These are phyloP conservation scores for Drechslerella dactyloides DNA, from an alignment of 2,329 filamentous ascomycete species.

Conservation along the genomic window DNA sequence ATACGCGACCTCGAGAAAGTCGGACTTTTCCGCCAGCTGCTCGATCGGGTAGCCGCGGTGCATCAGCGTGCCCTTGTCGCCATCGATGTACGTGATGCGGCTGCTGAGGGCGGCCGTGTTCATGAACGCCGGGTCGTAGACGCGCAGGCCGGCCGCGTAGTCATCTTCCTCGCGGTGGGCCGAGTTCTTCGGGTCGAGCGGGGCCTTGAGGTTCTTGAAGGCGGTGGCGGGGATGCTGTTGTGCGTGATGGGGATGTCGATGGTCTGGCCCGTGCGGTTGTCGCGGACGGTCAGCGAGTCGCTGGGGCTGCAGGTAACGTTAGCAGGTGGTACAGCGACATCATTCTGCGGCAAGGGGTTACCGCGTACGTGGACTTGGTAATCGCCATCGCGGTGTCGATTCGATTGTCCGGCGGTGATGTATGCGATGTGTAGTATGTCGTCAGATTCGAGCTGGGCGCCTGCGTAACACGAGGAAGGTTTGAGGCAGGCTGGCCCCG, in stretches of 20 bases:
- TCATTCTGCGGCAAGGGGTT: background rate
- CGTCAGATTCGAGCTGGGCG: background rate
- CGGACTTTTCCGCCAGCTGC: slow-evolving; percentile 62
- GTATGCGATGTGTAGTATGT: background rate
- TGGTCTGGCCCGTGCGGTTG: slow-evolving; percentile 62
- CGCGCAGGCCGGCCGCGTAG: slow-evolving; percentile 59
- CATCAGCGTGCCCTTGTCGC: slow-evolving; percentile 63
- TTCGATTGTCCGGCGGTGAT: background rate
- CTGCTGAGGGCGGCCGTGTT: slow-evolving; percentile 64
- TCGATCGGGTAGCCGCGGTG: slow-evolving; percentile 65
- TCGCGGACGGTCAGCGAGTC: slow-evolving; percentile 55
- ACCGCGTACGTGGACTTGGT: slow-evolving; percentile 38
- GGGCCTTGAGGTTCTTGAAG: slow-evolving; percentile 63
- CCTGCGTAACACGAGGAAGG: slow-evolving; percentile 6
- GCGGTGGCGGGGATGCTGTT: slow-evolving; percentile 64
- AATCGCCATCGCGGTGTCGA: slow-evolving; percentile 27
- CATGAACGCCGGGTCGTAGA: slow-evolving; percentile 64
- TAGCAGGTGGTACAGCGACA: background rate
- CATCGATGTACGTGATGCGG: slow-evolving; percentile 65
- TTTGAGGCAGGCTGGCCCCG: background rate
- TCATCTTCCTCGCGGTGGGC: slow-evolving; percentile 58
- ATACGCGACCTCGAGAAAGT: slow-evolving; percentile 63
- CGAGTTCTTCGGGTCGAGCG: slow-evolving; percentile 56
- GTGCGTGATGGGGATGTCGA: slow-evolving; percentile 63
- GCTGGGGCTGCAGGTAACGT: slow-evolving; percentile 14